Conservation (phyloP, 2,329 filamentous ascomycete species). For the Xylaria polymorpha region DNA sequence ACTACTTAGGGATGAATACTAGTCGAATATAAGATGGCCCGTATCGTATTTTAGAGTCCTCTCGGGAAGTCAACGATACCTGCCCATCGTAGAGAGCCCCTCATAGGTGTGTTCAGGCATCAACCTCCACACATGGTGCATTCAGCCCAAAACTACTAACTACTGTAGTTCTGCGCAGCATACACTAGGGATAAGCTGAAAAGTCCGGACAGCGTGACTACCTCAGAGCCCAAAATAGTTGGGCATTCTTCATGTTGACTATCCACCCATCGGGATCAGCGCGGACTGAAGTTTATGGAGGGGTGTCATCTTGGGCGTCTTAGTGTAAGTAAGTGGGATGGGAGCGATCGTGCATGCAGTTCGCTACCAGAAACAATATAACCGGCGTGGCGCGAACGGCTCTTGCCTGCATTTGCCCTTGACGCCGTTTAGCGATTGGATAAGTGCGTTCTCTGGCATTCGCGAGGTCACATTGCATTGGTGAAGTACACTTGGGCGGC, state of each 20-base stretch:
- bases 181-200: neutral
- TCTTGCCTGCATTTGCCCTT: neutral
- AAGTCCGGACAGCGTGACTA: neutral
- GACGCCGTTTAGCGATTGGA: neutral
- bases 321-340: too few species aligned
- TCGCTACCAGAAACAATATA: neutral
- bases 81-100: neutral
- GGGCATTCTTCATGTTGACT: neutral
- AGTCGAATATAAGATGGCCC: too few species aligned
- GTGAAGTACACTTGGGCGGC: conserved; percentile 20
- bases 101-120: neutral
- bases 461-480: conserved; percentile 20
- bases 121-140: neutral
- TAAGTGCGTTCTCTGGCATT: neutral
- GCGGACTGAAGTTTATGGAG: neutral
- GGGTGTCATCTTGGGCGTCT: too few species aligned
- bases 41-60: neutral
- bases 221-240: conserved; percentile 1
- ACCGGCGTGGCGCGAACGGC: conserved; percentile 9
- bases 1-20: too few species aligned
- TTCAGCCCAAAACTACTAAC: neutral
- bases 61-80: neutral
- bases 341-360: neutral
- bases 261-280: neutral
- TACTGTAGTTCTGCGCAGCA: neutral